Evolutionary conservation across 208 protist species (phyloP), one percentile per base, ranked within the genome.

Genomic region (Crithidia mellificae): DNA sequence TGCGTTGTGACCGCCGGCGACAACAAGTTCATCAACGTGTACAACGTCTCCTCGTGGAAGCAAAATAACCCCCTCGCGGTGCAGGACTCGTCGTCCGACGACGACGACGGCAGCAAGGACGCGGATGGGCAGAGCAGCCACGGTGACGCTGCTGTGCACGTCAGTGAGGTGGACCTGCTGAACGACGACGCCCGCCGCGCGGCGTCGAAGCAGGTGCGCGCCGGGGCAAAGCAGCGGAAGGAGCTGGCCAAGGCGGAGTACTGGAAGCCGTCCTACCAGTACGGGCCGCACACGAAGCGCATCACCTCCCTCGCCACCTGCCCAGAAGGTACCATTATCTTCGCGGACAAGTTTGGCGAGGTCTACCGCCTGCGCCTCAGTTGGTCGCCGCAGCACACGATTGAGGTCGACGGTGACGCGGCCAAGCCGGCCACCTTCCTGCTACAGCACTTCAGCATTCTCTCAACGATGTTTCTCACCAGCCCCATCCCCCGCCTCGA

Each of bases 271-370:
- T 68, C 77, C n/a, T 94, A 78, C 68, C 61, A 53, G 49, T 92
- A 88, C 74, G 86, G 88, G 2, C 91, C 88, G 6, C 91, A 94
- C 66, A 72, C 76, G 20, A 96, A 96, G 75, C 85, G 88, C 66
- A 93, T 96, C 59, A 92, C 83, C 11, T 80, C 85, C 50, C 58
- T 92, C 27, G 77, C 68, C 14, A 76, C 80, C 3, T 75, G 64
- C 49, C 46, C 80, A 46, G 90, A 91, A 36, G 75, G 74, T 49
- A 82, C 72, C 24, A 81, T 96, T 44, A 59, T 96, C 27, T 95
- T 93, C 61, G 91, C 88, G 19, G 91, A 96, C 80, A 96, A 94
- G 75, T 96, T 96, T 58, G 91, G 91, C 24, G 91, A 96, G 62
- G 88, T 96, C 30, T 92, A 85, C 70, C 86, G 80, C 44, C 47